phyloP scores from a whole-genome alignment of 352 stramenopile genomes.

The Phytophthora cajani region DNA sequence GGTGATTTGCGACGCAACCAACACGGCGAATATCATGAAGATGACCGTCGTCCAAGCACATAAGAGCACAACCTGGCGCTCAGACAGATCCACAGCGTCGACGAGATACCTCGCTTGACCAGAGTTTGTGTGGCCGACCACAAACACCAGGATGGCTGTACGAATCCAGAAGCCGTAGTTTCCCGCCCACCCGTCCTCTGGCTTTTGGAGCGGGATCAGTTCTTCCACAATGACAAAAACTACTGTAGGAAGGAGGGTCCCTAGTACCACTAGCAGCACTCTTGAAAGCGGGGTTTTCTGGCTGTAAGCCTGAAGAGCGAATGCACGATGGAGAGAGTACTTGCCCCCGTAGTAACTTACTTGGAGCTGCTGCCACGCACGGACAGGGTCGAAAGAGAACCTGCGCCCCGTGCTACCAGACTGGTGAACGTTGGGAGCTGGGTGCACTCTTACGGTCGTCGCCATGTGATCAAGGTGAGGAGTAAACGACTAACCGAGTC shows the following conservation, averaged over 20 bases:
- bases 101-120: slow-evolving; percentile 9
- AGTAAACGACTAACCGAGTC: too few species aligned
- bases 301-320: slow-evolving; percentile 17
- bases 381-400: not conserved
- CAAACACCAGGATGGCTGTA: slow-evolving; percentile 2
- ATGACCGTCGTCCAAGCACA: not conserved
- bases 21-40: not conserved
- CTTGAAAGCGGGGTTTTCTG: not conserved
- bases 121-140: slow-evolving; percentile 4
- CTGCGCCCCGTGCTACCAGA: not conserved
- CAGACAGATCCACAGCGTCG: not conserved
- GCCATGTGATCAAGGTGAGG: not conserved
- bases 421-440: not conserved
- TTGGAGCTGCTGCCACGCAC: slow-evolving; percentile 6
- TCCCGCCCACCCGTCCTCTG: slow-evolving; percentile 3
- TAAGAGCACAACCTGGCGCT: not conserved
- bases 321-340: slow-evolving; percentile 8
- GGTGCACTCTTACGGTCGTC: not conserved
- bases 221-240: slow-evolving; percentile 9
- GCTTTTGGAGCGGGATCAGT: slow-evolving; percentile 19
- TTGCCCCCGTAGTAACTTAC: slow-evolving; percentile 16
- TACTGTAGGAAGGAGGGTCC: slow-evolving; percentile 3
- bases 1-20: not conserved
- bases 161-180: slow-evolving; percentile 27
- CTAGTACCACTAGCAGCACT: slow-evolving; percentile 8